These are phyloP conservation scores for Pterocarpus santalinus DNA, from an alignment of 306 rosid species.

Conservation along the genomic window DNA sequence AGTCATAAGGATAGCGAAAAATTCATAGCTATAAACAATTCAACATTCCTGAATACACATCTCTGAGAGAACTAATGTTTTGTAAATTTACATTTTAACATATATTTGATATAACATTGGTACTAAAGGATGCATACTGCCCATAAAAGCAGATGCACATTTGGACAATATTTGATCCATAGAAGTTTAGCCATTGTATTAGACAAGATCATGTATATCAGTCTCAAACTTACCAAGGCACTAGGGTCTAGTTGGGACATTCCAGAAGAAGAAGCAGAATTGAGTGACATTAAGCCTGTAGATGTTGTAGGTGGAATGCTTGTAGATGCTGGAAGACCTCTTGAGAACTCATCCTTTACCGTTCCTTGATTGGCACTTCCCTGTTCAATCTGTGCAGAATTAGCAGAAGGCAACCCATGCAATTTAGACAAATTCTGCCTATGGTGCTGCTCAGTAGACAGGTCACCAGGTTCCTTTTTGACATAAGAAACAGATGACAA, in stretches of 20 bases:
- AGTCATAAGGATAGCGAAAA: neutral
- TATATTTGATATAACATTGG: neutral
- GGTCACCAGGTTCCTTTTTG: constrained; percentile 75
- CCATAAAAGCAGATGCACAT: constrained; percentile 12
- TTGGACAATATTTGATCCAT: constrained; percentile 27
- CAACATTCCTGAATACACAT: constrained; percentile 30
- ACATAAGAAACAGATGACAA: constrained; percentile 63
- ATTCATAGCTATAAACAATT: neutral
- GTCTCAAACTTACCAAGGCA: constrained; percentile 55
- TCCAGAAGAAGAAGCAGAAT: constrained; percentile 62
- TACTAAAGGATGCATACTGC: constrained; percentile 15
- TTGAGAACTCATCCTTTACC: constrained; percentile 70
- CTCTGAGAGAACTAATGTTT: neutral
- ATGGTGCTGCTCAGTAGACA: constrained; percentile 74
- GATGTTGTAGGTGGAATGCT: constrained; percentile 60
- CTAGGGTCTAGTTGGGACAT: constrained; percentile 59
- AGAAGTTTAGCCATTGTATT: neutral
- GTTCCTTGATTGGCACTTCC: constrained; percentile 65
- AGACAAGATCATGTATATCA: constrained; percentile 18
- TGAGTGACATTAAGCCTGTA: constrained; percentile 57
- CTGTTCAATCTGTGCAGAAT: constrained; percentile 68
- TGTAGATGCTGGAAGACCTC: constrained; percentile 66
- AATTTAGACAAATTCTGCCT: constrained; percentile 62
- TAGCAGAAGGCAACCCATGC: constrained; percentile 70
- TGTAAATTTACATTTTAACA: neutral